These are phyloP conservation scores for Rosa lucieae DNA, from an alignment of 306 rosid species.

Conservation along the genomic window DNA sequence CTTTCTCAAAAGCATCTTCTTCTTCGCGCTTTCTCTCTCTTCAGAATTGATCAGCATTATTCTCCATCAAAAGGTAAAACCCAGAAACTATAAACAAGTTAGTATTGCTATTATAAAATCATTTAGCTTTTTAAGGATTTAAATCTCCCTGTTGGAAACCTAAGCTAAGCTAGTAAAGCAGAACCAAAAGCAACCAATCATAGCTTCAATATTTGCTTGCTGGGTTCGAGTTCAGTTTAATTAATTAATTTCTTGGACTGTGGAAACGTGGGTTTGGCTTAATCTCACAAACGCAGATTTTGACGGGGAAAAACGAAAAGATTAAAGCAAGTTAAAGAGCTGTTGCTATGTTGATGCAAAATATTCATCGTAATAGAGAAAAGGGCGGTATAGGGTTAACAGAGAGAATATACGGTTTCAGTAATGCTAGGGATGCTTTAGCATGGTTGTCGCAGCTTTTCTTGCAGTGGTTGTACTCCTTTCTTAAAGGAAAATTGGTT, in stretches of 20 bases:
- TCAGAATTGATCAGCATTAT: slow-evolving; percentile 4
- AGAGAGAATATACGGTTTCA: slow-evolving; percentile 67
- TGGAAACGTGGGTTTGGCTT: background rate
- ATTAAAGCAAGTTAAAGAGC: background rate
- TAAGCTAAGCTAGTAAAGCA: slow-evolving; percentile 28
- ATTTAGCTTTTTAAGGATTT: slow-evolving; percentile 20
- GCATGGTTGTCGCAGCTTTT: slow-evolving; percentile 53
- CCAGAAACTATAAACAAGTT: slow-evolving; percentile 31
- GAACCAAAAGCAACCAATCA: slow-evolving; percentile 29
- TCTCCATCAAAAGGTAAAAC: slow-evolving; percentile 42
- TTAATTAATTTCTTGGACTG: background rate
- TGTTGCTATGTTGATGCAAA: background rate
- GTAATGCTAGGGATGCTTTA: slow-evolving; percentile 14
- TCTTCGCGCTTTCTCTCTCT: background rate
- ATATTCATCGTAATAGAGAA: slow-evolving; percentile 53
- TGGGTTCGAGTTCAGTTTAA: background rate
- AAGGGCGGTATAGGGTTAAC: slow-evolving; percentile 29
- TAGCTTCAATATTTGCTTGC: slow-evolving; percentile 12
- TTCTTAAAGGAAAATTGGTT: background rate
- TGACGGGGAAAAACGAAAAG: background rate
- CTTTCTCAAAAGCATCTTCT: slow-evolving; percentile 46
- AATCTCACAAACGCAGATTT: background rate
- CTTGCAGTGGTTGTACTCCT: slow-evolving; percentile 28
- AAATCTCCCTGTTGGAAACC: slow-evolving; percentile 21
- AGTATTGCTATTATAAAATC: slow-evolving; percentile 14